Conservation (phyloP, 202 grass and related monocot species). For the Bolboschoenoplectus hybrid region DNA sequence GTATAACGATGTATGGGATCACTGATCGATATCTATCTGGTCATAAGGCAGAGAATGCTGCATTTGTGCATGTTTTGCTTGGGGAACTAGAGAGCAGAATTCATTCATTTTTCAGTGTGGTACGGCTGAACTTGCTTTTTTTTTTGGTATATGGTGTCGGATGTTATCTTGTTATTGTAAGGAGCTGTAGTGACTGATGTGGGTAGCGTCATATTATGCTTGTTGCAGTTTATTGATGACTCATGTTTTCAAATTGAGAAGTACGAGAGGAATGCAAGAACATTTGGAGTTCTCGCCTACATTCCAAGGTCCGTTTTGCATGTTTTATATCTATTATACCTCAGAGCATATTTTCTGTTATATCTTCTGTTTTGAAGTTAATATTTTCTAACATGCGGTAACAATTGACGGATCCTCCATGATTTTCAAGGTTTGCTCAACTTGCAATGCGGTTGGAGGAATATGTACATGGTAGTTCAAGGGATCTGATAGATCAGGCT, state of each 20-base stretch:
- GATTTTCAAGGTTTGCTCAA: constrained; percentile 63
- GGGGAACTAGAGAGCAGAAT: constrained; percentile 83
- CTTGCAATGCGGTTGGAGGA: constrained; percentile 88
- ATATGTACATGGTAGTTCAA: constrained; percentile 74
- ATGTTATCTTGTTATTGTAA: constrained; percentile 16
- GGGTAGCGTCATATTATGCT: constrained; percentile 24
- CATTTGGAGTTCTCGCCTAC: constrained; percentile 80
- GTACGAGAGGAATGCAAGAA: constrained; percentile 70
- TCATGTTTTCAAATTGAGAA: constrained; percentile 94
- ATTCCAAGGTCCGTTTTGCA: constrained; percentile 66
- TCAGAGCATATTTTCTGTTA: neutral
- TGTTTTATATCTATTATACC: neutral
- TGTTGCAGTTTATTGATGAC: constrained; percentile 85
- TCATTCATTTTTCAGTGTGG: constrained; percentile 74
- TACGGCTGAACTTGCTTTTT: constrained; percentile 45
- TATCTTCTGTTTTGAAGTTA: constrained; percentile 3
- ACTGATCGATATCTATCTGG: constrained; percentile 88
- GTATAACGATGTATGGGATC: constrained; percentile 92
- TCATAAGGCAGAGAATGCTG: constrained; percentile 79
- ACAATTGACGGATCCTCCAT: neutral
- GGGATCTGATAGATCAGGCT: constrained; percentile 91
- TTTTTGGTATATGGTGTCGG: neutral
- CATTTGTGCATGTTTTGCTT: constrained; percentile 83
- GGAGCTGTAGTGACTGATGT: constrained; percentile 39
- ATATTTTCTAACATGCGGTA: neutral